These are phyloP conservation scores for Cytospora chrysosperma DNA, from an alignment of 2,329 filamentous ascomycete species.

Conservation along the genomic window DNA sequence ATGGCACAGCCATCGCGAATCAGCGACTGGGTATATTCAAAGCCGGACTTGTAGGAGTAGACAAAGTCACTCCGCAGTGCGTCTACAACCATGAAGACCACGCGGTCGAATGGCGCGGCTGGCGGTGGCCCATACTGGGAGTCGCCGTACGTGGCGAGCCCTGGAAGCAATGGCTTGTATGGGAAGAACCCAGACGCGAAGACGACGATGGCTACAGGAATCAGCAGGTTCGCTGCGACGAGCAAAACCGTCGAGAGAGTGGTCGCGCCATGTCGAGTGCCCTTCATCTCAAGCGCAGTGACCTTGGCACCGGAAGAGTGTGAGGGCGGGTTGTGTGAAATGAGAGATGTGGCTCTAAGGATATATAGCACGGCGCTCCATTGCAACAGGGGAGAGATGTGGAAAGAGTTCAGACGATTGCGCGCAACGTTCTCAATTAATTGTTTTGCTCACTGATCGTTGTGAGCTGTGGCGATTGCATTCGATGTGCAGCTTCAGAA, in stretches of 20 bases:
- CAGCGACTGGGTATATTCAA: slow-evolving; percentile 85
- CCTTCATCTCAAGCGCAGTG: slow-evolving; percentile 28
- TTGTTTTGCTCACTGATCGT: slow-evolving; percentile 7
- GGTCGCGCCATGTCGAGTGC: slow-evolving; percentile 31
- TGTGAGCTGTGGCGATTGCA: background rate
- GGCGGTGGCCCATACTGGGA: slow-evolving; percentile 56
- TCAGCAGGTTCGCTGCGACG: slow-evolving; percentile 69
- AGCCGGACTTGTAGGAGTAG: slow-evolving; percentile 76
- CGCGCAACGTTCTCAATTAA: background rate
- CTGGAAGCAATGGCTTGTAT: slow-evolving; percentile 90
- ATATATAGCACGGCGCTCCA: slow-evolving; percentile 18
- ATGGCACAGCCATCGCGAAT: slow-evolving; percentile 81
- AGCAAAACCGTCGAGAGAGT: slow-evolving; percentile 46
- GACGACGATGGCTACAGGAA: slow-evolving; percentile 69
- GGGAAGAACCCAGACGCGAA: slow-evolving; percentile 96
- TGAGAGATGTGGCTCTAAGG: slow-evolving; percentile 7
- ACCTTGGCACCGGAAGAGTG: background rate
- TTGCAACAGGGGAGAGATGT: slow-evolving; percentile 8
- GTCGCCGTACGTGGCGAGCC: slow-evolving; percentile 68
- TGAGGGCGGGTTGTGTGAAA: background rate
- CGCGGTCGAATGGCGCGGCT: slow-evolving; percentile 75
- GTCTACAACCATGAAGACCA: slow-evolving; percentile 98
- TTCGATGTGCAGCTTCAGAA: background rate
- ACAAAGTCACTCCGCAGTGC: slow-evolving; percentile 95
- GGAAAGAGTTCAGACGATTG: background rate